Evolutionary conservation across 2,329 filamentous ascomycete genomes (phyloP).

Genomic region (Scedosporium aurantiacum): DNA sequence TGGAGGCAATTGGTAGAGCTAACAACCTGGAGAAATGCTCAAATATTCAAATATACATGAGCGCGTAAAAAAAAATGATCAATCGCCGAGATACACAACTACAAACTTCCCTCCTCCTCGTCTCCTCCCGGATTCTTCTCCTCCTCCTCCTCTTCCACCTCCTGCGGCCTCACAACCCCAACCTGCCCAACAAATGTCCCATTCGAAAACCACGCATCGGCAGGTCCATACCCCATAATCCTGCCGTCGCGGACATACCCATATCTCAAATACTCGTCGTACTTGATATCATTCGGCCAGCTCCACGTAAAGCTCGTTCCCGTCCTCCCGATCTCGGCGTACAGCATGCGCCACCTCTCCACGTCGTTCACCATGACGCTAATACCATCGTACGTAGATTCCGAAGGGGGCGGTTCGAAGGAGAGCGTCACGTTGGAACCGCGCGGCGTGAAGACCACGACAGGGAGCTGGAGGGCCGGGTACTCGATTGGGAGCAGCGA

Average conservation of each 20-base stretch:
- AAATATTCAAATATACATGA: no score
- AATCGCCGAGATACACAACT: not conserved
- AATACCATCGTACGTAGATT: not conserved
- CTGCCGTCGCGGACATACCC: not conserved
- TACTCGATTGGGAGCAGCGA: slow-evolving; percentile 45
- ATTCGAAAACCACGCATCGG: slow-evolving; percentile 3
- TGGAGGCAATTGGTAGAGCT: no score
- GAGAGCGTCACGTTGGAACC: slow-evolving; percentile 42
- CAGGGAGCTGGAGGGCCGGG: slow-evolving; percentile 23
- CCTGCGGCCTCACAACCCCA: not conserved
- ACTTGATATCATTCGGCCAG: not conserved
- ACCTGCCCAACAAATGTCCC: not conserved
- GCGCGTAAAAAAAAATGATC: no score
- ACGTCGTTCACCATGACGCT: slow-evolving; percentile 4
- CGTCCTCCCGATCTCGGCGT: not conserved
- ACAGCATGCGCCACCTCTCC: slow-evolving; percentile 1
- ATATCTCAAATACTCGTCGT: slow-evolving; percentile 2
- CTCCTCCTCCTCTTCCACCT: not conserved
- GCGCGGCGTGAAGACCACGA: slow-evolving; percentile 19
- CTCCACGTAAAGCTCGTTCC: not conserved
- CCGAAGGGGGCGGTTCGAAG: slow-evolving; percentile 9
- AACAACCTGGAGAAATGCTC: no score
- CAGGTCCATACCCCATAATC: not conserved
- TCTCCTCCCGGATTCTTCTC: not conserved
- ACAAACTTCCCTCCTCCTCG: not conserved